A percentile compares a stretch with the other conserved stretches of the same genome.
These are phyloP conservation scores for Curvularia spicifera DNA, from an alignment of 2,329 filamentous ascomycete species.

Conservation along the genomic window DNA sequence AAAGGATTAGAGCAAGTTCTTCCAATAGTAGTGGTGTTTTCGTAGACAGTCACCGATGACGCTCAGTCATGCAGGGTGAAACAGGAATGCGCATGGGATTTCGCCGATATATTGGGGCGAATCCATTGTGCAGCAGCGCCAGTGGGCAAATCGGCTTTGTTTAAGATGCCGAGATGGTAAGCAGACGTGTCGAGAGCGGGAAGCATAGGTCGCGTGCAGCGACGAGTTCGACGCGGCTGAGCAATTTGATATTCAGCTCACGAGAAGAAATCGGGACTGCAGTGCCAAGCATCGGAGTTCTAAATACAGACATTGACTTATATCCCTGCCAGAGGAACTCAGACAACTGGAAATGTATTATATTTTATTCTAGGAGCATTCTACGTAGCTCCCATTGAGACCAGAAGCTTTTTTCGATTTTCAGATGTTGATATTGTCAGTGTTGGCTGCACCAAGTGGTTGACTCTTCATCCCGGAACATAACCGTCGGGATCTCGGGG, in stretches of 20 bases:
- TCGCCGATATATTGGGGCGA: constrained; percentile 20
- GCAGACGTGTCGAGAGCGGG: constrained; percentile 8
- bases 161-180: constrained; percentile 12
- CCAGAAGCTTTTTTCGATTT: neutral
- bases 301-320: neutral
- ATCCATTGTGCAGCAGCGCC: constrained; percentile 10
- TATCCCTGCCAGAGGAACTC: neutral
- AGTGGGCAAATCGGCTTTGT: constrained; percentile 12
- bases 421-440: neutral
- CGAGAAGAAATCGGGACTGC: constrained; percentile 24
- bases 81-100: constrained; percentile 19
- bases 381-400: no score
- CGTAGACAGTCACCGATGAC: constrained; percentile 5
- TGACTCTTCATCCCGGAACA: constrained; percentile 17
- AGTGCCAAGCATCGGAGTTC: constrained; percentile 3
- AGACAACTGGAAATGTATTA: neutral
- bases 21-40: constrained; percentile 8
- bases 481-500: constrained; percentile 29
- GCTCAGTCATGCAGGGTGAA: constrained; percentile 34
- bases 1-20: constrained; percentile 19
- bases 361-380: neutral
- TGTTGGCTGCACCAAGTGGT: neutral
- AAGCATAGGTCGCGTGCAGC: constrained; percentile 24
- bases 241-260: constrained; percentile 15
- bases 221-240: constrained; percentile 27